These are phyloP conservation scores for Fusarium fujikuroi DNA, from an alignment of 2,329 filamentous ascomycete species.

Conservation along the genomic window DNA sequence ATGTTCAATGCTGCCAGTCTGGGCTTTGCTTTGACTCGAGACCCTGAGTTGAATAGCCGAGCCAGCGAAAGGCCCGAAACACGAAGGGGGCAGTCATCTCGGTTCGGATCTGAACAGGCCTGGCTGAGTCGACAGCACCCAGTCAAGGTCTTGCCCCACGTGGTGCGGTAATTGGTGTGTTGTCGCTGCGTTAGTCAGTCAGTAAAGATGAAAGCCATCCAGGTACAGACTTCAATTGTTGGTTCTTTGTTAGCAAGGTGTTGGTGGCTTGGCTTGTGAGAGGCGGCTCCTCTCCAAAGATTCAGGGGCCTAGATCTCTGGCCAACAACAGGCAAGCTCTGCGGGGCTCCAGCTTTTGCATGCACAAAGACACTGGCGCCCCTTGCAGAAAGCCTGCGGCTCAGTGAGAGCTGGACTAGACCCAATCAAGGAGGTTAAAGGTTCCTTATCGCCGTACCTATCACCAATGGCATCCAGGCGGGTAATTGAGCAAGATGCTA, in stretches of 20 bases:
- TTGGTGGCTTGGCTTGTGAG: constrained; percentile 34
- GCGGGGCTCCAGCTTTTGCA: constrained; percentile 45
- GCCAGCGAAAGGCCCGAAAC: constrained; percentile 32
- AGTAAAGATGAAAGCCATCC: constrained; percentile 17
- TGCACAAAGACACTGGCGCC: constrained; percentile 35
- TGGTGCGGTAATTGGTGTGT: constrained; percentile 30
- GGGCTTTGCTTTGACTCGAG: constrained; percentile 13
- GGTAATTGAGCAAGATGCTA: constrained; percentile 21
- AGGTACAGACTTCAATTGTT: constrained; percentile 6
- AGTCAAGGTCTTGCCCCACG: constrained; percentile 32
- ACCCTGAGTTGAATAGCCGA: constrained; percentile 27
- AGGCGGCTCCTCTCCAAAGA: constrained; percentile 29
- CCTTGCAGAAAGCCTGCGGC: constrained; percentile 44
- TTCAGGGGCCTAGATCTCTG: constrained; percentile 42
- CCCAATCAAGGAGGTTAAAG: constrained; percentile 18
- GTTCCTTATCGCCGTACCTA: constrained; percentile 19
- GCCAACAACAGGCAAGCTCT: constrained; percentile 35
- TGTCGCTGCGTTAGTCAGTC: constrained; percentile 9
- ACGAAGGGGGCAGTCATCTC: constrained; percentile 38
- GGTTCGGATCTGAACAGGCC: constrained; percentile 21
- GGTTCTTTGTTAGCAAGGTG: constrained; percentile 3
- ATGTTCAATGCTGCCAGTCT: constrained; percentile 36
- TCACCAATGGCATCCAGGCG: constrained; percentile 1
- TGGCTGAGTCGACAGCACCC: constrained; percentile 17
- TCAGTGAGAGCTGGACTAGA: constrained; percentile 29